Evolutionary conservation across 2,329 filamentous ascomycete species (phyloP).

Genomic region (Microsporum audouinii): DNA sequence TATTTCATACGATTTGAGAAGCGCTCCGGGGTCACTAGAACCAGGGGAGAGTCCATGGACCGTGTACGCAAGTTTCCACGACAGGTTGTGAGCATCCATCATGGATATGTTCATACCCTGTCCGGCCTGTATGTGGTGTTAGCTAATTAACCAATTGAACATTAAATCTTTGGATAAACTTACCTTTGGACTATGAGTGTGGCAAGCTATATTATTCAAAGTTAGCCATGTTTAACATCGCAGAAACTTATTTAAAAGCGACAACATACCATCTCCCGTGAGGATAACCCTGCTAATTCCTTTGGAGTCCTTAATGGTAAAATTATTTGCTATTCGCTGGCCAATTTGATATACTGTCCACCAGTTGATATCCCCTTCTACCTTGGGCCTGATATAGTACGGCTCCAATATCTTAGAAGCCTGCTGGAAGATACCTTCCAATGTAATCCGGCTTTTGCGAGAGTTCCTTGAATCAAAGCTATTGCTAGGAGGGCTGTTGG

Average conservation of each 20-base stretch:
- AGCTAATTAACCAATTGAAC: neutral
- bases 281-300: conserved; percentile 62
- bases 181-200: conserved; percentile 62
- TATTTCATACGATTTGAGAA: conserved; percentile 29
- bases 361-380: conserved; percentile 38
- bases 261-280: conserved; percentile 48
- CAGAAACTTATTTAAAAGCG: neutral
- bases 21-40: neutral
- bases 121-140: conserved; percentile 41
- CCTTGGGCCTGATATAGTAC: conserved; percentile 32
- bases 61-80: conserved; percentile 31
- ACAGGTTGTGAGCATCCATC: conserved; percentile 41
- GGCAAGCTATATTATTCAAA: conserved; percentile 43
- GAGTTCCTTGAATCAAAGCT: conserved; percentile 20
- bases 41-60: conserved; percentile 28
- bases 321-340: conserved; percentile 50
- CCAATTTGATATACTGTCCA: conserved; percentile 59
- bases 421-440: conserved; percentile 49
- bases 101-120: conserved; percentile 64
- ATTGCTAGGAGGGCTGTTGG: conserved; percentile 8
- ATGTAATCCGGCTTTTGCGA: conserved; percentile 48
- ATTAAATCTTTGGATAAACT: neutral
- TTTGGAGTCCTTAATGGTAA: conserved; percentile 53
- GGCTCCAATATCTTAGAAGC: conserved; percentile 56
- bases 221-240: neutral